Base-by-base conservation (phyloP, 768 basidiomycete genomes). In the Trametes gibbosa region DNA sequence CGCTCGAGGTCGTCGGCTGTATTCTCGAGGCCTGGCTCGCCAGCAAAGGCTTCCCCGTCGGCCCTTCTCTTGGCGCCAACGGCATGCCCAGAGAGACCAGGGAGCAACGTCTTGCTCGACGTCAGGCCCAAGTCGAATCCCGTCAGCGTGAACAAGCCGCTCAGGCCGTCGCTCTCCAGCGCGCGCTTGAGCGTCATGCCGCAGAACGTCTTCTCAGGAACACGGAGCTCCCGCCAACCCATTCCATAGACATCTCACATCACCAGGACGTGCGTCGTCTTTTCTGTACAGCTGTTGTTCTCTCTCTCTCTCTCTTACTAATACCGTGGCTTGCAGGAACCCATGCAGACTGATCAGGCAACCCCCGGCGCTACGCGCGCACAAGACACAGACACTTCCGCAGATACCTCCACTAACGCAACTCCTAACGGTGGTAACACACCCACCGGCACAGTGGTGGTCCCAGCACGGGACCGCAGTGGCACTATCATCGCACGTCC, bases 21-120 rank as follows among this genome's bases (percentile, higher is more conserved):
- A 90, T 98, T 23, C 80, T 98, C 21, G 94, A 96, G 75, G 90
- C 92, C 16, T 98, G 95, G 93, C 73, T 97, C 27, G 88, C 88
- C 6, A 86, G 87, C 64, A 89, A 90, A 68, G 94, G 93, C 0
- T 90, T 97, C 69, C 86, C 90, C 0, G 86, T 95, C 23, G 89
- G 87, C 17, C 90, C 93, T 4, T 89, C 86, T 65, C 78, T 87
- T 0, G 85, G 88, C 53, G 90, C 88, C 0, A 89, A 84, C 2
- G 89, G 89, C 1, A 72, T 85, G 60, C 87, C 86, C 14, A 75
- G 89, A 52, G 91, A 93, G 74, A 83, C 85, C 25, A 77, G 86
- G 59, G 90, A 92, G 69, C 87, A 90, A 66, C 74, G 90, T 10
- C 76, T 83, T 34, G 86, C 83, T 8, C 73, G 89, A 62, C 74